These are phyloP conservation scores for Pisolithus microcarpus DNA, from an alignment of 768 basidiomycete genomes.

Conservation along the genomic window DNA sequence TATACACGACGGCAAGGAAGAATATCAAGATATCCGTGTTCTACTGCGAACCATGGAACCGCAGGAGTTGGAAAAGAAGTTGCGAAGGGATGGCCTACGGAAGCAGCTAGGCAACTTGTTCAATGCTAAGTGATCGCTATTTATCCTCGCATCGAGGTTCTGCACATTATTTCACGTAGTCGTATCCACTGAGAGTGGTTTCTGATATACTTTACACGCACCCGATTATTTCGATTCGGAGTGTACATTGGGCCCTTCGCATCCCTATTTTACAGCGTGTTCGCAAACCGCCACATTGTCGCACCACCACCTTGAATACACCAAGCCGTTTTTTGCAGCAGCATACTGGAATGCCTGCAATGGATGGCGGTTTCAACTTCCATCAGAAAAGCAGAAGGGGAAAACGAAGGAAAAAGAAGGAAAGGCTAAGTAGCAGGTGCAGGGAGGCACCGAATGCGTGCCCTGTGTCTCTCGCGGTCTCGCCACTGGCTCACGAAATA, in stretches of 20 bases:
- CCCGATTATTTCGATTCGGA: not conserved
- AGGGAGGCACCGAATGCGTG: slow-evolving; percentile 6
- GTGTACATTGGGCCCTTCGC: not conserved
- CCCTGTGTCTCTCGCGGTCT: too few species aligned
- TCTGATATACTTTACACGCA: not conserved
- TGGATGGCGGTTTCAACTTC: too few species aligned
- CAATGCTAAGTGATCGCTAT: not conserved
- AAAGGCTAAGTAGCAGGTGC: not conserved
- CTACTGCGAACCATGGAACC: slow-evolving; percentile 3
- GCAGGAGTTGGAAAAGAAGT: slow-evolving; percentile 6
- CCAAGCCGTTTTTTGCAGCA: not conserved
- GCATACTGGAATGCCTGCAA: not conserved
- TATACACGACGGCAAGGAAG: not conserved
- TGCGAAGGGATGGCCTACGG: slow-evolving; percentile 13
- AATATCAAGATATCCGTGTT: not conserved
- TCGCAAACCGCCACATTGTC: not conserved
- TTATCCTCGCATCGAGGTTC: too few species aligned
- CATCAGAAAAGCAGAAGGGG: too few species aligned
- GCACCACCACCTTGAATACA: not conserved
- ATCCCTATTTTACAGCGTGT: too few species aligned
- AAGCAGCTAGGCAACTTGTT: slow-evolving; percentile 10
- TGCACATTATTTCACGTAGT: not conserved
- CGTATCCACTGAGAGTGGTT: not conserved
- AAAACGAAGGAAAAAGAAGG: too few species aligned
- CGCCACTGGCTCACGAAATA: too few species aligned